Conservation (phyloP, 345 rosid species). For the Hibiscus mutabilis region DNA sequence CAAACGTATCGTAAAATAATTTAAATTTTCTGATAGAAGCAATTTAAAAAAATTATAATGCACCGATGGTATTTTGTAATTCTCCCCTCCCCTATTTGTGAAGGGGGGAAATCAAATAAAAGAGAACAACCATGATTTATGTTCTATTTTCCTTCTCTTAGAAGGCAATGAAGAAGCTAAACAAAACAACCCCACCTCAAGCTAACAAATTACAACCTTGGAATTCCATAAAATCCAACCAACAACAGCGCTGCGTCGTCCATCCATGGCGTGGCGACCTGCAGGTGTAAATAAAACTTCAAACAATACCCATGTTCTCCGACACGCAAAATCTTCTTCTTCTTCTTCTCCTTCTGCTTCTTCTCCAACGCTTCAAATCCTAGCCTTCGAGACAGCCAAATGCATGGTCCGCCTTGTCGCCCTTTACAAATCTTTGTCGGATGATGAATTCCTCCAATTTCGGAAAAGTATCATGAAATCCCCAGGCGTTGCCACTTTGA, state of each 20-base stretch:
- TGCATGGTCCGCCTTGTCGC: constrained; percentile 38
- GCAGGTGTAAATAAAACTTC: background rate
- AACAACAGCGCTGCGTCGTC: background rate
- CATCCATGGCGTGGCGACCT: constrained; percentile 4
- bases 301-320: background rate
- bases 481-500: constrained; percentile 32
- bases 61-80: background rate
- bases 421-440: constrained; percentile 31
- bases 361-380: constrained; percentile 28
- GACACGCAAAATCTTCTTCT: constrained; percentile 9
- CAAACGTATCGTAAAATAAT: no score
- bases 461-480: constrained; percentile 26
- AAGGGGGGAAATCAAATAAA: no score
- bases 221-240: background rate
- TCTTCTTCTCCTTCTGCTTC: background rate
- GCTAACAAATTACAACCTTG: background rate
- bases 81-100: background rate
- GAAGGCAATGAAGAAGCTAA: background rate
- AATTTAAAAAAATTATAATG: no score
- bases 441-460: constrained; percentile 25
- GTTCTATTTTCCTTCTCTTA: background rate
- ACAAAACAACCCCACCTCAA: no score
- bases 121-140: background rate
- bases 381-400: constrained; percentile 44
- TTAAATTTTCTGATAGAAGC: no score